These are phyloP conservation scores for Tuber microsphaerosporum DNA, from an alignment of 495 filamentous ascomycete species.

Conservation along the genomic window DNA sequence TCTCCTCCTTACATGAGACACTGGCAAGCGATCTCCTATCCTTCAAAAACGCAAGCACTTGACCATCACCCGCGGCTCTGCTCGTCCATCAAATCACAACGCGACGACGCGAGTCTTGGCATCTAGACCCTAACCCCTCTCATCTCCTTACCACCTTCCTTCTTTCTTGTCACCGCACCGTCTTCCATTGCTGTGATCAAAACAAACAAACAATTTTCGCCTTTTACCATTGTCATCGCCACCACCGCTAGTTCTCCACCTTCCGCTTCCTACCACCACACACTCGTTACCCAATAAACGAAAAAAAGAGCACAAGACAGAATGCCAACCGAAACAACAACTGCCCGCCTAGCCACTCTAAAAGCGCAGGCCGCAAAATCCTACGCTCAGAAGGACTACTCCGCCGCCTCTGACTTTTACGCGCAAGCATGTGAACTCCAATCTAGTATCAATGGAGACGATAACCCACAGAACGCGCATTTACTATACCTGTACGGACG, in stretches of 20 bases:
- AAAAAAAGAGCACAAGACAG: background rate
- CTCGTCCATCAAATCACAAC: background rate
- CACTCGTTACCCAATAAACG: constrained; percentile 4
- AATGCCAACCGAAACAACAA: constrained; percentile 10
- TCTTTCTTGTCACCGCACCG: background rate
- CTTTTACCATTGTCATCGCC: background rate
- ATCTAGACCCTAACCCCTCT: background rate
- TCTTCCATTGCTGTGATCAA: background rate
- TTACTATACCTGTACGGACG: constrained; percentile 90
- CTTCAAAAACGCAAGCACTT: background rate
- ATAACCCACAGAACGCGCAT: constrained; percentile 81
- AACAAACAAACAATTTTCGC: constrained; percentile 4
- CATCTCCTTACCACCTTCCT: constrained; percentile 8
- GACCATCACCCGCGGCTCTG: background rate
- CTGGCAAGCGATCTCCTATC: background rate
- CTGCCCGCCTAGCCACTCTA: constrained; percentile 41
- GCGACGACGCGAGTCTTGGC: constrained; percentile 7
- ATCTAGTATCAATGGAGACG: constrained; percentile 83
- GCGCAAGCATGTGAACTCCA: constrained; percentile 84
- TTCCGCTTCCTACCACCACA: background rate
- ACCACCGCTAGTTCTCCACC: background rate
- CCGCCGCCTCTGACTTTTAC: constrained; percentile 74
- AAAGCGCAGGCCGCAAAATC: constrained; percentile 57
- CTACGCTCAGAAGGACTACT: constrained; percentile 80
- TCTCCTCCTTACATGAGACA: background rate